Conservation (phyloP, 2,329 filamentous ascomycete genomes). For the Fusarium hainanense region DNA sequence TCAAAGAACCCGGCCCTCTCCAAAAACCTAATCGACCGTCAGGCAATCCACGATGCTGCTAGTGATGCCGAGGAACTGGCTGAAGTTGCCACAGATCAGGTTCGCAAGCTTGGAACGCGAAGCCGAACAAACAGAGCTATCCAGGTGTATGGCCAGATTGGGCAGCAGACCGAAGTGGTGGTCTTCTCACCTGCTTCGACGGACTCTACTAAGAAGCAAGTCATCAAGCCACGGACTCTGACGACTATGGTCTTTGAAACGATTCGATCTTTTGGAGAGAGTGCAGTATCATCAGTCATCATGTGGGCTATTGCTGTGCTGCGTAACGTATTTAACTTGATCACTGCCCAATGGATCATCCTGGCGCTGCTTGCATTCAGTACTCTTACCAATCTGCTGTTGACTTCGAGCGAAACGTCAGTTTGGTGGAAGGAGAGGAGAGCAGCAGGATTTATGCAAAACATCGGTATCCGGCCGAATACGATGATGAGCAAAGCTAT, state of each 20-base stretch:
- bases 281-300: slow-evolving; percentile 78
- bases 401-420: slow-evolving; percentile 77
- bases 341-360: slow-evolving; percentile 79
- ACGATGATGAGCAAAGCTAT: slow-evolving; percentile 85
- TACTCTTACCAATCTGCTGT: slow-evolving; percentile 76
- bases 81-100: slow-evolving; percentile 81
- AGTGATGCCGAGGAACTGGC: slow-evolving; percentile 79
- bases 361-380: slow-evolving; percentile 76
- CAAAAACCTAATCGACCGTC: slow-evolving; percentile 71
- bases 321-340: slow-evolving; percentile 72
- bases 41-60: slow-evolving; percentile 80
- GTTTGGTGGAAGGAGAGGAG: slow-evolving; percentile 88
- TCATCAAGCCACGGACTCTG: slow-evolving; percentile 71
- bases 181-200: slow-evolving; percentile 65
- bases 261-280: slow-evolving; percentile 77
- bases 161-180: slow-evolving; percentile 73
- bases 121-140: slow-evolving; percentile 81
- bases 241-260: slow-evolving; percentile 79
- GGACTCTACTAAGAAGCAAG: slow-evolving; percentile 64
- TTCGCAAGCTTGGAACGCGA: slow-evolving; percentile 77
- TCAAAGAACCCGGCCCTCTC: slow-evolving; percentile 71
- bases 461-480: slow-evolving; percentile 83
- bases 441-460: slow-evolving; percentile 82
- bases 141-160: slow-evolving; percentile 81
- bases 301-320: slow-evolving; percentile 78